These are phyloP conservation scores for Nakataea oryzae DNA, from an alignment of 2,329 filamentous ascomycete species.

Conservation along the genomic window DNA sequence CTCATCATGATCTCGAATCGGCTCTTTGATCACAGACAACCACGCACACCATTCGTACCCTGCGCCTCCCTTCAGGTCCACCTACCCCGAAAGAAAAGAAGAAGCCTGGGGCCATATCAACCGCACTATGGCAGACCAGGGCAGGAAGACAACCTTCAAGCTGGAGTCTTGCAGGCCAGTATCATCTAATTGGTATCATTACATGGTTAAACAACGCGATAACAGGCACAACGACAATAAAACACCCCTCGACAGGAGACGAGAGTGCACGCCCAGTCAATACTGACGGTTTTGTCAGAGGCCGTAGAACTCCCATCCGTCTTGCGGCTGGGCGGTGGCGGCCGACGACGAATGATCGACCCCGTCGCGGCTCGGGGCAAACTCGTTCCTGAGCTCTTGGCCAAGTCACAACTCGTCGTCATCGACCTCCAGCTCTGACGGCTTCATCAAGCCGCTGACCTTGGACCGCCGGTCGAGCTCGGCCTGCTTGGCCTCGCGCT, in stretches of 20 bases:
- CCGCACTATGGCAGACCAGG: background rate
- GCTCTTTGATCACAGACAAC: background rate
- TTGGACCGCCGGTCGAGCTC: slow-evolving; percentile 90
- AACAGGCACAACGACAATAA: slow-evolving; percentile 1
- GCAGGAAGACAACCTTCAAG: background rate
- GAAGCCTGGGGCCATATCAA: background rate
- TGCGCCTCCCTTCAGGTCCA: background rate
- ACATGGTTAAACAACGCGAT: background rate
- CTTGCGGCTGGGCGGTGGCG: slow-evolving; percentile 13
- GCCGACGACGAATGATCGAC: background rate
- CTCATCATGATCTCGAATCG: background rate
- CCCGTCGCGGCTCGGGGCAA: slow-evolving; percentile 26
- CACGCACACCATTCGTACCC: too few relatives aligned
- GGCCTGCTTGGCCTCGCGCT: slow-evolving; percentile 72
- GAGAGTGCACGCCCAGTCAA: background rate
- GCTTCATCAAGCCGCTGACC: slow-evolving; percentile 91
- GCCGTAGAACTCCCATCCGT: slow-evolving; percentile 59
- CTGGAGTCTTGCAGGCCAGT: background rate
- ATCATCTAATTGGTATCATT: slow-evolving; percentile 4
- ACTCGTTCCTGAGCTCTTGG: slow-evolving; percentile 55
- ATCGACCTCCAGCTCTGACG: slow-evolving; percentile 84
- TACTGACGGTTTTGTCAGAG: slow-evolving; percentile 25
- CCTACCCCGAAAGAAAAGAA: background rate
- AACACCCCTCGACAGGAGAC: background rate
- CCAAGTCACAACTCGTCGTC: slow-evolving; percentile 84